Percentiles rank a stretch among this genome's conserved stretches.
Evolutionary conservation across 2,329 filamentous ascomycete genomes (phyloP).

Genomic region (Fusarium newnesense): DNA sequence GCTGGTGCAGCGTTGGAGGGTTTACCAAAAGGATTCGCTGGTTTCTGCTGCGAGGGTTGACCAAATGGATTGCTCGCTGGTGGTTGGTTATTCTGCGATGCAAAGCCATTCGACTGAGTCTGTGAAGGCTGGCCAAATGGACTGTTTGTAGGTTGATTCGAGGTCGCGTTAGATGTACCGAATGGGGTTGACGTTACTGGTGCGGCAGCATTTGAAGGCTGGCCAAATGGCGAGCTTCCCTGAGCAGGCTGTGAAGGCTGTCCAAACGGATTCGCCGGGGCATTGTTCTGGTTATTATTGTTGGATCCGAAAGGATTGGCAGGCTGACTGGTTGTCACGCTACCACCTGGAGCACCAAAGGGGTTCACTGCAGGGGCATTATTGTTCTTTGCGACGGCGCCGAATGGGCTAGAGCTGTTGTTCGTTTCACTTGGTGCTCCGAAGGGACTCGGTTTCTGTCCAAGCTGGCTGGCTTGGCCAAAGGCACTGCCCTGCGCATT

Average conservation of each 20-base stretch:
- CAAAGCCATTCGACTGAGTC: conserved; percentile 37
- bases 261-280: conserved; percentile 42
- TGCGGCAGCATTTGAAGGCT: conserved; percentile 14
- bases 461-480: conserved; percentile 51
- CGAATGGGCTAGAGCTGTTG: conserved; percentile 44
- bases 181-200: conserved; percentile 45
- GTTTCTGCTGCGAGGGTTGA: conserved; percentile 33
- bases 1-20: conserved; percentile 30
- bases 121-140: conserved; percentile 45
- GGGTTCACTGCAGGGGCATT: conserved; percentile 42
- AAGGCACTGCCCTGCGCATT: conserved; percentile 42
- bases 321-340: conserved; percentile 23
- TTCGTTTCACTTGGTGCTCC: conserved; percentile 38
- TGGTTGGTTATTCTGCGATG: conserved; percentile 37
- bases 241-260: conserved; percentile 33
- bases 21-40: conserved; percentile 42
- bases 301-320: conserved; percentile 36
- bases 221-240: conserved; percentile 36
- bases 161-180: conserved; percentile 30
- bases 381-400: conserved; percentile 32
- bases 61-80: conserved; percentile 40
- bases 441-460: conserved; percentile 53
- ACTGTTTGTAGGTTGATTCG: conserved; percentile 33
- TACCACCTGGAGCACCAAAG: conserved; percentile 40
- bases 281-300: conserved; percentile 30